Evolutionary conservation across 257 asterid species (phyloP), one percentile per base, ranked within the genome.

Genomic region (Fraxinus anomala): DNA sequence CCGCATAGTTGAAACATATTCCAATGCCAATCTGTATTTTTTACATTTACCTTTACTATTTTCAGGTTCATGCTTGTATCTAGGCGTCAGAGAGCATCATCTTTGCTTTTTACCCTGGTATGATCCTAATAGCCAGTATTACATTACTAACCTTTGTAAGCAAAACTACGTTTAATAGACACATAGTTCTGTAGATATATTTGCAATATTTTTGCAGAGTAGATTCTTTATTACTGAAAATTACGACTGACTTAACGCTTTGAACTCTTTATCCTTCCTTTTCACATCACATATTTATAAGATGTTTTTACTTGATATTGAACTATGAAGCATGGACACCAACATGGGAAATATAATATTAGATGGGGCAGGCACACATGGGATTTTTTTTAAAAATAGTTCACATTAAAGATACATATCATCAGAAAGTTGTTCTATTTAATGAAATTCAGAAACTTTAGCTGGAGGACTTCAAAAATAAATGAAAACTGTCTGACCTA

Each of bases 11-110:
- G 79, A 65, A 78, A 66, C 19, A 33, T 34, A 81, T 68, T 42
- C 71, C 28, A 51, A 33, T 51, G 33, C 36, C 79, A 37, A 31
- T 26, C 68, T 74, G 72, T 73, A 67, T 42, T 39, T 79, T 26
- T 74, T 70, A 68, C 77, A 66, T 51, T 70, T 56, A 73, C 54
- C 16, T 42, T 66, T 69, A 47, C 33, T 34, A 23, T 23, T 47
- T 88, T 80, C 88, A 90, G 97, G 89, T 92, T 90, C 86, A 88
- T 92, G 94, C 89, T 92, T 63, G 80, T 92, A 79, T 88, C 96
- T 28, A 85, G 88, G 80, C 89, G 76, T 77, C 87, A 88, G 24
- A 82, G 88, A 75, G 86, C 88, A 54, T 89, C 97, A n/a, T 86
- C 91, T 23, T 73, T 90, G 74, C 91, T 90, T 74, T 85, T 90